phyloP scores from a whole-genome alignment of 1,284 basidiomycete species.

The Cryptococcus deneoformans region DNA sequence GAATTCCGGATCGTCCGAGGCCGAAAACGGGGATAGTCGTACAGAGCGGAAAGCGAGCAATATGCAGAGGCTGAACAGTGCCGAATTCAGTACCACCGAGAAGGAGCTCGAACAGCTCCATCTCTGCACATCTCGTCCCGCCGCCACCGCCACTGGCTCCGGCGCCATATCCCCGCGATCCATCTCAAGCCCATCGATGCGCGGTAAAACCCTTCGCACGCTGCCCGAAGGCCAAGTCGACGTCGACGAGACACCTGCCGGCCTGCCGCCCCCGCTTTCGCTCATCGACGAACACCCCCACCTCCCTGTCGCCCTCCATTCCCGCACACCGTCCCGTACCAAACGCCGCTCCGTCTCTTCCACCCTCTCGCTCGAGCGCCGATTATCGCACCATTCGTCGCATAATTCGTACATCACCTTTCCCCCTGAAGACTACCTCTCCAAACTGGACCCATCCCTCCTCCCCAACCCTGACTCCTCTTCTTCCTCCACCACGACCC shows the following conservation, averaged over 20 bases:
- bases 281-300: slow-evolving; percentile 38
- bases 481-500: too few species aligned
- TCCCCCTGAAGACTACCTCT: slow-evolving; percentile 59
- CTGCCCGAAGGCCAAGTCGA: slow-evolving; percentile 43
- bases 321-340: slow-evolving; percentile 87
- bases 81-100: slow-evolving; percentile 37
- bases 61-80: slow-evolving; percentile 28
- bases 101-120: slow-evolving; percentile 38
- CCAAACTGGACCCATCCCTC: slow-evolving; percentile 66
- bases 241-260: neutral
- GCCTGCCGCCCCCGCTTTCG: slow-evolving; percentile 9
- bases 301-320: slow-evolving; percentile 49
- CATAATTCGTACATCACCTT: slow-evolving; percentile 36
- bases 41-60: slow-evolving; percentile 11
- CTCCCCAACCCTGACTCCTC: slow-evolving; percentile 51
- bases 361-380: slow-evolving; percentile 54
- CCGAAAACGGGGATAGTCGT: slow-evolving; percentile 16
- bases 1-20: slow-evolving; percentile 36
- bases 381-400: slow-evolving; percentile 46
- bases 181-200: too few species aligned
- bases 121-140: slow-evolving; percentile 45
- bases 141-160: slow-evolving; percentile 13
- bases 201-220: too few species aligned
- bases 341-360: slow-evolving; percentile 92
- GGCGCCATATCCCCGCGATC: slow-evolving; percentile 12